phyloP scores from a whole-genome alignment of 306 rosid species.

The Lablab purpureus region DNA sequence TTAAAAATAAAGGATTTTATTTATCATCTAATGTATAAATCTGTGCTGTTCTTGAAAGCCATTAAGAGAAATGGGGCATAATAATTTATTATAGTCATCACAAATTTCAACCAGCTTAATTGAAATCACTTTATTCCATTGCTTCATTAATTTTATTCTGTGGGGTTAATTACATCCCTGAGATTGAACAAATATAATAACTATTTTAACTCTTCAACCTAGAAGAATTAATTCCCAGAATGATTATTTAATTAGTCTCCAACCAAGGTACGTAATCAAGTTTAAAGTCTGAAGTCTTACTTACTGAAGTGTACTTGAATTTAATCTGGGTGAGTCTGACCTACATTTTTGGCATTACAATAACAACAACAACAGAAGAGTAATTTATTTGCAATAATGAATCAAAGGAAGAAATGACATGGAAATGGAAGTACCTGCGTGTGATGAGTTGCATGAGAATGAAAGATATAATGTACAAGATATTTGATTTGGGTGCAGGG shows the following conservation, averaged over 20 bases:
- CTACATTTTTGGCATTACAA: constrained; percentile 27
- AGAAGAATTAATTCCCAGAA: constrained; percentile 33
- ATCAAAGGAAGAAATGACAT: too few relatives aligned
- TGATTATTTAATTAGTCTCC: constrained; percentile 13
- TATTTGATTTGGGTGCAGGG: constrained; percentile 19
- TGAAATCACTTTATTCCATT: background rate
- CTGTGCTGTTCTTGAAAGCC: too few relatives aligned
- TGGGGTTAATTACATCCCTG: constrained; percentile 17
- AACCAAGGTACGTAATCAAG: background rate
- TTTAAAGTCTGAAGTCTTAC: background rate
- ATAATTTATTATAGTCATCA: too few relatives aligned
- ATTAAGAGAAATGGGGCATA: too few relatives aligned
- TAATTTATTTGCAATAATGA: background rate
- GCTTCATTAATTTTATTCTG: constrained; percentile 16
- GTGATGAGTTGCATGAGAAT: background rate
- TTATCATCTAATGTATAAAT: too few relatives aligned
- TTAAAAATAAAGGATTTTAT: too few relatives aligned
- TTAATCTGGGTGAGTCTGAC: background rate
- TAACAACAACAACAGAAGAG: too few relatives aligned
- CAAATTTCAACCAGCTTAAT: too few relatives aligned
- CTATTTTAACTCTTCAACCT: constrained; percentile 46
- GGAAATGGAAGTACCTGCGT: too few relatives aligned
- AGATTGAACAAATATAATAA: constrained; percentile 42
- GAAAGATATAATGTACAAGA: constrained; percentile 21
- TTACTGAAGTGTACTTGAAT: constrained; percentile 1